Evolutionary conservation across 306 rosid genomes (phyloP), one percentile per base, ranked within the genome.

Genomic region (Glycine latifolia): DNA sequence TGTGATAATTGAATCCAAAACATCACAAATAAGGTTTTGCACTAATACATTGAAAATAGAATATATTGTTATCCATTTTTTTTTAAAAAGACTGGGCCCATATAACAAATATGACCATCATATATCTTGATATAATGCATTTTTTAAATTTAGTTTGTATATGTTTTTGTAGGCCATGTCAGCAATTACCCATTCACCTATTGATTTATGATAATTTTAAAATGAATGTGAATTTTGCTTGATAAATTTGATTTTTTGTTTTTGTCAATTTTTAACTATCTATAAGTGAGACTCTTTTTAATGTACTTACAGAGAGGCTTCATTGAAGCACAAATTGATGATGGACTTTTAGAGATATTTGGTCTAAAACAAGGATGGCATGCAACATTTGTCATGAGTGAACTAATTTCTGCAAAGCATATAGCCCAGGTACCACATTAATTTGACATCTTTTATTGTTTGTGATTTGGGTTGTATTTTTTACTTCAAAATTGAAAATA

Each of bases 281-380:
- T 53, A 65, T 69, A 20, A 43, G 76, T 81, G 14, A 10, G 31
- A 52, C 6, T 7, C 59, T 83, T 82, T 63, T 31, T 52, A 44
- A 20, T 77, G 43, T 86, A 50, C 55, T 89, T 76, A 0, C 75
- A 96, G 99, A 91, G 87, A 83, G 97, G 93, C 17, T 96, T 93
- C 86, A 97, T 92, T 47, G 97, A 89, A 91, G 97, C 99, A 78
- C 94, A 91, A 44, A 97, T 89, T 17, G 97, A 96, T 85, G 99
- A 96, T 79, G 99, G 99, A 67, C 98, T 96, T 80, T 53, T 96
- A 58, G 99, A 96, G 89, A 90, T 96, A 75, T 96, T 96, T 85
- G 99, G 99, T 68, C 89, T 96, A 68, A 96, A 96, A 85, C 98
- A 96, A 83, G 98, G 98, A 71, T 96, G 99, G 99, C 99, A 96